Conservation (phyloP, 352 stramenopile genomes). For the Pythium folliculosum region DNA sequence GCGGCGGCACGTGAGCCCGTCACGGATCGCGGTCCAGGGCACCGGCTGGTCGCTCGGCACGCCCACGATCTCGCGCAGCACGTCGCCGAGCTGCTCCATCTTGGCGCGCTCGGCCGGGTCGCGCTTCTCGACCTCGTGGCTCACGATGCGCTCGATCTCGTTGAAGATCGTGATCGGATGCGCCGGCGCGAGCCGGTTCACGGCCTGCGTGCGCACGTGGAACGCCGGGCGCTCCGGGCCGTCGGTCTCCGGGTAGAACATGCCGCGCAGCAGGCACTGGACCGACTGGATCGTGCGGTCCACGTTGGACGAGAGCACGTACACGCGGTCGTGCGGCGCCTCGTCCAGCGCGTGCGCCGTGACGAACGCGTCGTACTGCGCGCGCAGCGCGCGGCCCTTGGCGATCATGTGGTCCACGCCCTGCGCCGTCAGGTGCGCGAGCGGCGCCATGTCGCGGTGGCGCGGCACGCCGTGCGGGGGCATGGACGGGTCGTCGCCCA, state of each 20-base stretch:
- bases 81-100: conserved; percentile 27
- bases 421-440: conserved; percentile 61
- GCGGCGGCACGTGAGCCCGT: conserved; percentile 63
- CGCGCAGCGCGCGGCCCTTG: conserved; percentile 52
- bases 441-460: conserved; percentile 45
- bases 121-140: conserved; percentile 49
- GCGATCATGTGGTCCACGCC: conserved; percentile 71
- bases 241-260: conserved; percentile 50
- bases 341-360: conserved; percentile 8
- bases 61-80: conserved; percentile 35
- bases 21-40: conserved; percentile 76
- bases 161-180: conserved; percentile 72
- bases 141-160: conserved; percentile 66
- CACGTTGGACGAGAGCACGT: conserved; percentile 77
- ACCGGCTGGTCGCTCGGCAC: conserved; percentile 48
- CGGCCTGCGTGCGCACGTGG: conserved; percentile 60
- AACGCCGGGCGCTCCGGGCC: conserved; percentile 34
- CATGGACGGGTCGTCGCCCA: conserved; percentile 48
- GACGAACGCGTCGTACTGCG: conserved; percentile 52
- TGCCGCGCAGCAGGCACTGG: conserved; percentile 69
- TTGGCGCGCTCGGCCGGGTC: conserved; percentile 20
- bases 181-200: conserved; percentile 61
- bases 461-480: conserved; percentile 46
- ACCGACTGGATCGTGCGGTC: conserved; percentile 77
- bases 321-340: conserved; percentile 47